A percentile compares a stretch with the other conserved stretches of the same genome.
phyloP scores from a whole-genome alignment of 2,329 filamentous ascomycete species.

The Sporothrix protearum region DNA sequence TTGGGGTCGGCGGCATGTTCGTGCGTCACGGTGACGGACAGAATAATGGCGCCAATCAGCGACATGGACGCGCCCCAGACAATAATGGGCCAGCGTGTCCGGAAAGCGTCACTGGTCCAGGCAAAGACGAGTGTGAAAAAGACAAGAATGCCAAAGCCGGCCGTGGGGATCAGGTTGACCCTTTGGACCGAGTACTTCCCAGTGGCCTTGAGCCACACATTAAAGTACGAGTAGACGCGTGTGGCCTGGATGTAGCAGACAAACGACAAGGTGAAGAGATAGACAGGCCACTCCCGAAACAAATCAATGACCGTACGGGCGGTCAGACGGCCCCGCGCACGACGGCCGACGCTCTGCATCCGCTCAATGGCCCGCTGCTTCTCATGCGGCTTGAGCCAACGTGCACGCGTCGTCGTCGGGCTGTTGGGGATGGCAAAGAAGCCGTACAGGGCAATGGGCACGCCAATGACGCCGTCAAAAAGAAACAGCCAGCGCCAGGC shows the following conservation, averaged over 20 bases:
- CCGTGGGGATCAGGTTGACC: slow-evolving; percentile 47
- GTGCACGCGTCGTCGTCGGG: slow-evolving; percentile 21
- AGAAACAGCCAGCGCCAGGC: slow-evolving; percentile 43
- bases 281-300: slow-evolving; percentile 26
- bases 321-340: background rate
- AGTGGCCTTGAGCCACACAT: slow-evolving; percentile 32
- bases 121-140: slow-evolving; percentile 49
- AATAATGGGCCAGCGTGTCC: slow-evolving; percentile 50
- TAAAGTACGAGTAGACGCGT: slow-evolving; percentile 28
- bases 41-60: slow-evolving; percentile 24
- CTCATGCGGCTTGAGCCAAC: slow-evolving; percentile 23
- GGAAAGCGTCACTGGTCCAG: slow-evolving; percentile 49
- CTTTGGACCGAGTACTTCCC: slow-evolving; percentile 42
- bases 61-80: slow-evolving; percentile 30
- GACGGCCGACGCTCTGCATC: slow-evolving; percentile 21
- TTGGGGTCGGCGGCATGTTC: slow-evolving; percentile 1
- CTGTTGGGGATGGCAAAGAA: slow-evolving; percentile 30
- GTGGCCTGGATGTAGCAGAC: slow-evolving; percentile 24
- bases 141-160: slow-evolving; percentile 32
- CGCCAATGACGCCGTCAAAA: slow-evolving; percentile 37
- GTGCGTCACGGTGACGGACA: slow-evolving; percentile 9
- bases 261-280: slow-evolving; percentile 24
- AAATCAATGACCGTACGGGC: slow-evolving; percentile 1
- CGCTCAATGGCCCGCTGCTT: slow-evolving; percentile 19
- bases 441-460: slow-evolving; percentile 31